phyloP scores from a whole-genome alignment of 2,329 filamentous ascomycete species.

The Reticulascus tulasneorum region DNA sequence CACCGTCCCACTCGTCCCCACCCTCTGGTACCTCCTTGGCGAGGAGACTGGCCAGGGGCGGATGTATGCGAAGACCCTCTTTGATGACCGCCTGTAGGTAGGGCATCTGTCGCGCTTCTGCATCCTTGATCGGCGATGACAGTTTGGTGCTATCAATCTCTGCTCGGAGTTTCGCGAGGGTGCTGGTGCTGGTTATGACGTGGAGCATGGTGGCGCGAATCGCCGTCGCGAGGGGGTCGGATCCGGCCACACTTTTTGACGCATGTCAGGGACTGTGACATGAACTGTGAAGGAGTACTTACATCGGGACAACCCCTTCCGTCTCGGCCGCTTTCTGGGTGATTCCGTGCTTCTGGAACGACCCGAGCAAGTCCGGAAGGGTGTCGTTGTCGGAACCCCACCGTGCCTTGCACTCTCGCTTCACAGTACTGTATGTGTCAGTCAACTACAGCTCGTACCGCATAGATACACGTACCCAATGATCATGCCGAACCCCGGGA shows the following conservation, averaged over 20 bases:
- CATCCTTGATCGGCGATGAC: conserved; percentile 26
- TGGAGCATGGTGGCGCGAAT: conserved; percentile 45
- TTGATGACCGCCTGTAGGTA: conserved; percentile 56
- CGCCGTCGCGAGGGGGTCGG: conserved; percentile 29
- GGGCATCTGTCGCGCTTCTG: conserved; percentile 41
- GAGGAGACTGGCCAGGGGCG: conserved; percentile 35
- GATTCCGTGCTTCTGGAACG: conserved; percentile 34
- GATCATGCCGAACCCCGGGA: conserved; percentile 33
- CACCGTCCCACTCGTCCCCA: conserved; percentile 29
- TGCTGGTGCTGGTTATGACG: conserved; percentile 43
- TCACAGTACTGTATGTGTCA: conserved; percentile 38
- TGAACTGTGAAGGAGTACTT: background rate
- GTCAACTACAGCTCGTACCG: conserved; percentile 18
- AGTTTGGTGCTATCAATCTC: conserved; percentile 38
- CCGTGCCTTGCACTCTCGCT: conserved; percentile 39
- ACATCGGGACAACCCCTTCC: conserved; percentile 35
- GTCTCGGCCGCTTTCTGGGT: conserved; percentile 37
- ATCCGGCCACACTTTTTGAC: conserved; percentile 23
- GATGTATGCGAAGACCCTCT: conserved; percentile 52
- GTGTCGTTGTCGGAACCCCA: conserved; percentile 38
- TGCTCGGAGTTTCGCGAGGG: conserved; percentile 39
- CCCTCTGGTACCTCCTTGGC: conserved; percentile 28
- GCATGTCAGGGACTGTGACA: conserved; percentile 8
- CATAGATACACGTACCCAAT: conserved; percentile 33
- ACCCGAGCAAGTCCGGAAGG: conserved; percentile 47